Conservation (phyloP, 176 grass and related monocot species). For the Thinopyrum elongatum region DNA sequence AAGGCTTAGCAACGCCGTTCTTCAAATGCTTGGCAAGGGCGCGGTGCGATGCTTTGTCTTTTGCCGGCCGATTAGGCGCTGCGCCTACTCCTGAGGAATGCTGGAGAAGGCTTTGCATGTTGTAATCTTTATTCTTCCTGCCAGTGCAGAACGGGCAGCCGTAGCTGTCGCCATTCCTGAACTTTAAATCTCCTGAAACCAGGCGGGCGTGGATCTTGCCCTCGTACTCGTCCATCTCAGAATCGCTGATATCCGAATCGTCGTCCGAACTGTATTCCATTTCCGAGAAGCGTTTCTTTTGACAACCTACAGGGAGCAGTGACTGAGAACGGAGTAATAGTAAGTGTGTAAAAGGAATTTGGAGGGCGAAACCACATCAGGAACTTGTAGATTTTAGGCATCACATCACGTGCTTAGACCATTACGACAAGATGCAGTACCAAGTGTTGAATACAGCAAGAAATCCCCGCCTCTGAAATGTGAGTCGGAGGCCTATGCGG, state of each 20-base stretch:
- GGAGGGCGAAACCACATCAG: background rate
- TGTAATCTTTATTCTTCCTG: conserved; percentile 10
- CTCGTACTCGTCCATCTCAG: conserved; percentile 4
- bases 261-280: conserved; percentile 4
- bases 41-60: conserved; percentile 5
- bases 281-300: background rate
- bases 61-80: conserved; percentile 4
- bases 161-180: conserved; percentile 1
- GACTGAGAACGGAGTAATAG: background rate
- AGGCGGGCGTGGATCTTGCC: background rate
- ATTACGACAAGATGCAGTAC: background rate
- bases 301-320: background rate
- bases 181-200: background rate
- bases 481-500: background rate
- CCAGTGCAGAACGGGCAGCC: conserved; percentile 8
- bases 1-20: background rate
- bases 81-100: conserved; percentile 11
- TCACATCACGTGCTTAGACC: no score
- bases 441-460: background rate
- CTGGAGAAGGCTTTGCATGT: background rate
- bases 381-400: background rate
- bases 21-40: conserved; percentile 19
- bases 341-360: background rate
- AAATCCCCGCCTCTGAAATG: background rate
- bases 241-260: background rate